Evolutionary conservation across 257 asterid species (phyloP), one percentile per base, ranked within the genome.

Genomic region (Fraxinus excelsior): DNA sequence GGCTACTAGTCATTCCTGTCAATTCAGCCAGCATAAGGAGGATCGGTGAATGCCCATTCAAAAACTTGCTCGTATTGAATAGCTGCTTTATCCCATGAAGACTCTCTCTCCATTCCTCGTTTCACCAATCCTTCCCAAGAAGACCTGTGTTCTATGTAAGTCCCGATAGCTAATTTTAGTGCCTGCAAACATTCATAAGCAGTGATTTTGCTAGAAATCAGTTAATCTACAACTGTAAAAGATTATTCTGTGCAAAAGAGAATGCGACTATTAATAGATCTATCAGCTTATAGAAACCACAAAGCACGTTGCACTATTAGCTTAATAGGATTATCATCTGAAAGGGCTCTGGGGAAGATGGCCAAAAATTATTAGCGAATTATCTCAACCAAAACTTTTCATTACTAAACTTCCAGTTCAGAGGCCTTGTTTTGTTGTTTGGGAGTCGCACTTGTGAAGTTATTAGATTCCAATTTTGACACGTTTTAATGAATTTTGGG

Each of bases 81-180:
- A 12, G 99, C 99, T 16, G 99, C 98, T 0, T 85, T 86, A 72
- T 91, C 95, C 99, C 99, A 96, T 3, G 99, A 87, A 31, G 80
- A 88, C 79, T 96, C 86, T 75, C 90, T 79, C 81, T 84, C 92
- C 98, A 96, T 93, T 46, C 99, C 97, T 13, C 99, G 91, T 82
- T 81, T 90, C 93, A 96, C 86, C 74, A 96, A 46, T 31, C 97
- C 96, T 79, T 87, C 89, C 97, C 97, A 96, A 1, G 98, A 91
- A 4, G 92, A n/a, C 73, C 85, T 91, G 89, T 96, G 81, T 75
- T 88, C 88, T 81, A 42, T 85, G 79, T 87, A 93, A 14, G 99
- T 93, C 70, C 76, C 71, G 1, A 81, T 62, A 0, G 97, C 99
- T 31, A 86, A 51, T 82, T 84, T 84, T 62, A 90, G 44, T 0